A percentile compares a stretch with the other conserved stretches of the same genome.
Conservation (phyloP, 1,284 basidiomycete genomes). For the Rhodotorula mucilaginosa region DNA sequence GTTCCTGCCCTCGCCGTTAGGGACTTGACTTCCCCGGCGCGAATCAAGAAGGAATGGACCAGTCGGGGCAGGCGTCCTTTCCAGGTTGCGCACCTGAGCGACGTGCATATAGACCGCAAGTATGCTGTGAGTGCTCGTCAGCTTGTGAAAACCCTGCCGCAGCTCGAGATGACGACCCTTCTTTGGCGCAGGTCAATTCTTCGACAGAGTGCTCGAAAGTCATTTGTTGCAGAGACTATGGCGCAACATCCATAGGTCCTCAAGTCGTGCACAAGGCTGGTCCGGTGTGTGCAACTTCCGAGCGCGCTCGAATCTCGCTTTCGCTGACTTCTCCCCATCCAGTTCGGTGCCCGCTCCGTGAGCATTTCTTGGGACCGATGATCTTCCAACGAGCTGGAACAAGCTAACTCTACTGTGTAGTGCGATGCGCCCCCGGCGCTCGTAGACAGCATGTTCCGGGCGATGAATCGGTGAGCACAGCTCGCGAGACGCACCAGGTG, state of each 20-base stretch:
- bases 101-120: slow-evolving; percentile 45
- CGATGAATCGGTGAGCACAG: slow-evolving; percentile 47
- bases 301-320: not conserved
- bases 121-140: slow-evolving; percentile 45
- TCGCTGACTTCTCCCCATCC: not conserved
- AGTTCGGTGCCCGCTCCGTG: not conserved
- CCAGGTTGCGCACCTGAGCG: slow-evolving; percentile 45
- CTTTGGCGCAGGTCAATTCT: slow-evolving; percentile 48
- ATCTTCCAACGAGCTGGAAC: not conserved
- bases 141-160: not conserved
- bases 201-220: slow-evolving; percentile 60
- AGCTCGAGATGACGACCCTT: not conserved
- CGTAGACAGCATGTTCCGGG: slow-evolving; percentile 57
- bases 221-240: slow-evolving; percentile 56
- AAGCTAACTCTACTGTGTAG: not conserved
- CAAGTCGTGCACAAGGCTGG: not conserved
- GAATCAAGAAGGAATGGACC: not conserved
- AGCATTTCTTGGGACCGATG: not conserved
- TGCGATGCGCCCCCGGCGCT: slow-evolving; percentile 45
- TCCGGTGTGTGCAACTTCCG: not conserved
- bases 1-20: not conserved
- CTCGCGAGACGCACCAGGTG: too few species aligned
- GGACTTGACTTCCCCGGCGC: not conserved
- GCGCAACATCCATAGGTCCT: slow-evolving; percentile 18
- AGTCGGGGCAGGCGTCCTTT: slow-evolving; percentile 26